Percentiles rank a stretch among this genome's conserved stretches.
These are phyloP conservation scores for Austroboletus novae-zelandiae DNA, from an alignment of 1,284 basidiomycete genomes.

Conservation along the genomic window DNA sequence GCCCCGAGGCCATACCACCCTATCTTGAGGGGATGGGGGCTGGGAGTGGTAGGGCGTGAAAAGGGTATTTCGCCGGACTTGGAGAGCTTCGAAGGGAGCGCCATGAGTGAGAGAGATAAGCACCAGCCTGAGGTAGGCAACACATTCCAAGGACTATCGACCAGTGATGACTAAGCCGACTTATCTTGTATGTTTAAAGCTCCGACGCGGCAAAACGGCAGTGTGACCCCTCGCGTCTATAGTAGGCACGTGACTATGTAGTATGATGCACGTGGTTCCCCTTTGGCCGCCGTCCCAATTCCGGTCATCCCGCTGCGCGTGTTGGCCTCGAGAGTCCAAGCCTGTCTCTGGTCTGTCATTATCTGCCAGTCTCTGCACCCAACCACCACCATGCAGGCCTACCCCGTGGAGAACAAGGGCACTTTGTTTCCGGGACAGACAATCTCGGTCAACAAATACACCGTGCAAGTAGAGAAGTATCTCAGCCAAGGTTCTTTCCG, in stretches of 20 bases:
- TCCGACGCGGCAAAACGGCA: too few species aligned
- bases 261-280: conserved; percentile 16
- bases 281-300: neutral
- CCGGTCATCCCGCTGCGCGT: neutral
- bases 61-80: conserved; percentile 44
- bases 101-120: conserved; percentile 4
- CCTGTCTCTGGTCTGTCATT: conserved; percentile 3
- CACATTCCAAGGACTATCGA: too few species aligned
- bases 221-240: too few species aligned
- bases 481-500: conserved; percentile 78
- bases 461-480: conserved; percentile 82
- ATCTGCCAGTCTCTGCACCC: neutral
- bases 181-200: too few species aligned
- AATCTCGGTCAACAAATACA: conserved; percentile 87
- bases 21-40: conserved; percentile 39
- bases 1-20: conserved; percentile 68
- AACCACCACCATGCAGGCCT: conserved; percentile 28
- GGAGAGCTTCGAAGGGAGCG: conserved; percentile 1
- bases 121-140: neutral
- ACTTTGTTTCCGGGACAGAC: conserved; percentile 79
- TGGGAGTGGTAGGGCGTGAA: conserved; percentile 56
- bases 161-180: too few species aligned
- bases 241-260: too few species aligned
- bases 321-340: conserved; percentile 1
- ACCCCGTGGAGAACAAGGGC: conserved; percentile 47